Percentiles rank a stretch among this genome's conserved stretches.
These are phyloP conservation scores for Gnomoniopsis smithogilvyi DNA, from an alignment of 2,329 filamentous ascomycete genomes.

Conservation along the genomic window DNA sequence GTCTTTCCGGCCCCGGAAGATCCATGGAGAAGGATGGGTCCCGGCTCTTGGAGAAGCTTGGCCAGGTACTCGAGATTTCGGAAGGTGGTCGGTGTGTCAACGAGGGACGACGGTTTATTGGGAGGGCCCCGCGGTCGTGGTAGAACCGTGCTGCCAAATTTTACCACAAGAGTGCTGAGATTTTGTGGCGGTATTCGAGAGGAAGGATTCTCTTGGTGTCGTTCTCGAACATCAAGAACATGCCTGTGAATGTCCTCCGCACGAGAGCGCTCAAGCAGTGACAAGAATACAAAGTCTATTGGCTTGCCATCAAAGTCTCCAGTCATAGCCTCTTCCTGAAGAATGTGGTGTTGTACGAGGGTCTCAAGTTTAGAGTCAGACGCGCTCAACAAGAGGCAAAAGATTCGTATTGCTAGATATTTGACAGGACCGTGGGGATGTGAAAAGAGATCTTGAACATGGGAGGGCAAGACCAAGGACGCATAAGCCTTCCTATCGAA, in stretches of 20 bases:
- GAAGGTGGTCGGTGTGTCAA: conserved; percentile 70
- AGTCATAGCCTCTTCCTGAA: conserved; percentile 54
- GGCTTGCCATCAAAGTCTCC: conserved; percentile 72
- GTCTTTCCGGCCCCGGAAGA: conserved; percentile 89
- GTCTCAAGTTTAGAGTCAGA: conserved; percentile 75
- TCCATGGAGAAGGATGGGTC: conserved; percentile 78
- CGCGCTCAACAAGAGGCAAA: conserved; percentile 74
- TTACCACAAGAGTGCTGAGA: conserved; percentile 59
- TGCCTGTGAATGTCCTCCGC: conserved; percentile 42
- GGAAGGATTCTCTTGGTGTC: neutral
- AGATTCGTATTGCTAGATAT: conserved; percentile 78
- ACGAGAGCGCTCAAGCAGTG: conserved; percentile 54
- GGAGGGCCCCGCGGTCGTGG: conserved; percentile 56
- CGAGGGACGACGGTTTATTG: conserved; percentile 48
- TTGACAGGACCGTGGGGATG: conserved; percentile 59
- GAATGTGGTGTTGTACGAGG: conserved; percentile 66
- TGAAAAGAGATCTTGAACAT: conserved; percentile 66
- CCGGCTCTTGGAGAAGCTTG: conserved; percentile 59
- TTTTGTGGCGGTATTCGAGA: conserved; percentile 27
- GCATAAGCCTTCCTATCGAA: conserved; percentile 70
- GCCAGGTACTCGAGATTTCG: conserved; percentile 71
- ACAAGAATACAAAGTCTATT: conserved; percentile 76
- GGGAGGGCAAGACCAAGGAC: conserved; percentile 59
- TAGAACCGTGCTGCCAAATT: conserved; percentile 65
- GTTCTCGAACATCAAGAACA: conserved; percentile 8